phyloP scores from a whole-genome alignment of 371 early-diverging fungal species.

The Zopfochytrium polystomum region DNA sequence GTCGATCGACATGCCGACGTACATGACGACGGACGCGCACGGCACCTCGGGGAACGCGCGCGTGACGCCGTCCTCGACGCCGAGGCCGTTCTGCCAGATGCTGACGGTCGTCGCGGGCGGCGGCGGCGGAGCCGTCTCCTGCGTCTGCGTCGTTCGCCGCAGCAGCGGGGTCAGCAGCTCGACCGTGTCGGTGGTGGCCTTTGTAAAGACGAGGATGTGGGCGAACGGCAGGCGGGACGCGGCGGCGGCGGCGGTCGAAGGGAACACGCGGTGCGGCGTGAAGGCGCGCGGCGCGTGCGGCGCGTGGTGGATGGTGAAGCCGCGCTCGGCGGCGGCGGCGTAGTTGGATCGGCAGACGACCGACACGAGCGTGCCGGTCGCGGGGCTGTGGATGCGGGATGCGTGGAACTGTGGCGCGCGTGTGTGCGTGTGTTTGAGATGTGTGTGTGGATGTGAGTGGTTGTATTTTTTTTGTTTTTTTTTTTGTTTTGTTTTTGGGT shows the following conservation, averaged over 20 bases:
- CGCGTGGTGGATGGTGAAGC: slow-evolving; percentile 46
- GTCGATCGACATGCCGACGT: slow-evolving; percentile 63
- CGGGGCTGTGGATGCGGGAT: slow-evolving; percentile 63
- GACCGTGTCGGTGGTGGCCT: slow-evolving; percentile 66
- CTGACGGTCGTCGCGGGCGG: slow-evolving; percentile 57
- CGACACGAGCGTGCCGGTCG: slow-evolving; percentile 48
- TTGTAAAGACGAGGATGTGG: slow-evolving; percentile 71
- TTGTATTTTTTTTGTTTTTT: background rate
- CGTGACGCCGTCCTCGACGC: slow-evolving; percentile 65
- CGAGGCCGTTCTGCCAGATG: slow-evolving; percentile 84
- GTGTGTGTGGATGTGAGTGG: background rate
- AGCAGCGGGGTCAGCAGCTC: slow-evolving; percentile 46
- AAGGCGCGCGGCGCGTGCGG: slow-evolving; percentile 35
- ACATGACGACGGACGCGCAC: slow-evolving; percentile 69
- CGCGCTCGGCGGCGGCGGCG: slow-evolving; percentile 53
- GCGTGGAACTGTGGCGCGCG: slow-evolving; percentile 47
- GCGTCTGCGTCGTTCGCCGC: background rate
- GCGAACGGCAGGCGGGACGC: slow-evolving; percentile 50
- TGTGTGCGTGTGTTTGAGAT: no score
- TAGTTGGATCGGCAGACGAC: slow-evolving; percentile 83
- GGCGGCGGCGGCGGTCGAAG: slow-evolving; percentile 51
- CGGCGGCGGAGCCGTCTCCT: slow-evolving; percentile 41
- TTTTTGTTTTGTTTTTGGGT: no score
- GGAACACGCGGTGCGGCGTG: slow-evolving; percentile 48
- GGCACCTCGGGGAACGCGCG: slow-evolving; percentile 56